Percentiles rank a stretch among this genome's conserved stretches.
phyloP scores from a whole-genome alignment of 768 basidiomycete species.

The Suillus weaverae region DNA sequence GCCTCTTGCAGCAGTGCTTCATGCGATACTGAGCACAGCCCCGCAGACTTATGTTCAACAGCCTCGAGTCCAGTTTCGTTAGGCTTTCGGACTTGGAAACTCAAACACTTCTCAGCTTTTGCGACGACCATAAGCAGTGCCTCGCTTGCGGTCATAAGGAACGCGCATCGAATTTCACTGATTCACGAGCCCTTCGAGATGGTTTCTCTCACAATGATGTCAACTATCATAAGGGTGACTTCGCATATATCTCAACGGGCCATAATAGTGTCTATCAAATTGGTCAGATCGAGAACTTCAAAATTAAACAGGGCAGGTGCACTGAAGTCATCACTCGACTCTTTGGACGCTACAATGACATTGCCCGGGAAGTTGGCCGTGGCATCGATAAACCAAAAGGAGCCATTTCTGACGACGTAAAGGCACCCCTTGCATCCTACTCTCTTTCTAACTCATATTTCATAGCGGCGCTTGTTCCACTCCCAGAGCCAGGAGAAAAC shows the following conservation, averaged over 20 bases:
- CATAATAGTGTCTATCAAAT: conserved; percentile 42
- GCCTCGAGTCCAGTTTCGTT: conserved; percentile 44
- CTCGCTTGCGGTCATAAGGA: conserved; percentile 46
- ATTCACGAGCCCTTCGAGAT: conserved; percentile 29
- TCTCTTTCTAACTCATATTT: conserved; percentile 10
- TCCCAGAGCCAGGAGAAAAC: conserved; percentile 30
- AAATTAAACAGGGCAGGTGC: conserved; percentile 19
- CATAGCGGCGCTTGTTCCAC: conserved; percentile 41
- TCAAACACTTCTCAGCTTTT: conserved; percentile 27
- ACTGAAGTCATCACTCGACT: conserved; percentile 38
- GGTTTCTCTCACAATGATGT: conserved; percentile 44
- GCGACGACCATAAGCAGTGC: conserved; percentile 42
- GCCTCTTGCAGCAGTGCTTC: neutral
- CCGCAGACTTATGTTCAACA: conserved; percentile 53
- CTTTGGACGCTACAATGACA: conserved; percentile 49
- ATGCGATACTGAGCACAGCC: conserved; percentile 3
- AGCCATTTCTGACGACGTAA: conserved; percentile 45
- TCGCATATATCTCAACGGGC: conserved; percentile 51
- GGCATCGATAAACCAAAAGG: conserved; percentile 14
- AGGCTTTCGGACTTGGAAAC: conserved; percentile 41
- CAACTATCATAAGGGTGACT: conserved; percentile 59
- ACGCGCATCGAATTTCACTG: conserved; percentile 23
- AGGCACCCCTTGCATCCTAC: conserved; percentile 12
- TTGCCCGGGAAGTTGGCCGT: conserved; percentile 24
- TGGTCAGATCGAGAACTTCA: conserved; percentile 53